Percentiles rank a stretch among this genome's conserved stretches.
Evolutionary conservation across 129 eudicot genomes (phyloP).

Genomic region (Artemisia tridentata): DNA sequence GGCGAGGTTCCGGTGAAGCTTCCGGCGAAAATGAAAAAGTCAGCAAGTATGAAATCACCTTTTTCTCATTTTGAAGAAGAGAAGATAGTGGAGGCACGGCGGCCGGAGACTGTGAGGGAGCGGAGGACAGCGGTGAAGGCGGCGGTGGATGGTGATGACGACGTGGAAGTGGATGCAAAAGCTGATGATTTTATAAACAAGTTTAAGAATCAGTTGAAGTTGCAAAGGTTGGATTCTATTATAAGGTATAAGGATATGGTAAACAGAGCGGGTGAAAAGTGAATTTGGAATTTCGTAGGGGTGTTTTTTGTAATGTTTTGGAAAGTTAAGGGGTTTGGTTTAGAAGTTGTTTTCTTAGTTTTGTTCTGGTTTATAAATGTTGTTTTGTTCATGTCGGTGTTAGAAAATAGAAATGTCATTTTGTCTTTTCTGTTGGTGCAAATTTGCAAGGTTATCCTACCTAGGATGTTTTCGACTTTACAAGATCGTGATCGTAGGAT

Average conservation of each 20-base stretch:
- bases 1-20: conserved; percentile 61
- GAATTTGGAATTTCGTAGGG: conserved; percentile 16
- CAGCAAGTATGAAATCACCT: conserved; percentile 75
- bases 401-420: conserved; percentile 29
- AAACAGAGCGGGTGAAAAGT: conserved; percentile 51
- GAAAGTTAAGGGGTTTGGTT: conserved; percentile 19
- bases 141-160: conserved; percentile 51
- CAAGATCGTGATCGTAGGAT: no score
- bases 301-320: conserved; percentile 21
- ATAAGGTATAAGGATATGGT: conserved; percentile 78
- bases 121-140: conserved; percentile 31
- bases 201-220: conserved; percentile 78
- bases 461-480: no score
- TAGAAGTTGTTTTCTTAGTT: not conserved
- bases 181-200: conserved; percentile 90
- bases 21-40: conserved; percentile 68
- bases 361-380: not conserved
- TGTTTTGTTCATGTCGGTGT: conserved; percentile 13
- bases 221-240: conserved; percentile 86
- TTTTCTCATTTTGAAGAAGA: conserved; percentile 64
- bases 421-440: not conserved
- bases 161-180: conserved; percentile 72
- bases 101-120: conserved; percentile 81
- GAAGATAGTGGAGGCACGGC: conserved; percentile 56
- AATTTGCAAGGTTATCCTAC: no score